Conservation (phyloP, 2,329 filamentous ascomycete species). For the Neopestalotiopsis sp. region DNA sequence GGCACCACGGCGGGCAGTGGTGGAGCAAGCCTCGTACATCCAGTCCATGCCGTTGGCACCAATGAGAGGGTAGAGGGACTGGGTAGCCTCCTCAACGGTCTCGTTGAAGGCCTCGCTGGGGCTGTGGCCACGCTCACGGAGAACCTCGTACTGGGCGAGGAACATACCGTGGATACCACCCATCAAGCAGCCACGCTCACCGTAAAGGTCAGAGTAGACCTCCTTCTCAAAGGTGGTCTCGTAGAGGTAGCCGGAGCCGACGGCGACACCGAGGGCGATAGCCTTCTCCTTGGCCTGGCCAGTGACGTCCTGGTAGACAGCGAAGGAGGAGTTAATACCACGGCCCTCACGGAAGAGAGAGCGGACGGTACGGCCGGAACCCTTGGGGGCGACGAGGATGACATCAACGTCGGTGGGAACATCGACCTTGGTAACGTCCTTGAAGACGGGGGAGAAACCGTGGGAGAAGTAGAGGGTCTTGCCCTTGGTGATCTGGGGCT, state of each 20-base stretch:
- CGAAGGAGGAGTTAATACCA: conserved; percentile 99
- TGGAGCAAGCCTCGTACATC: conserved; percentile 99
- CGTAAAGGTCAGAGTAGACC: conserved; percentile 99
- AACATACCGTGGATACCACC: conserved; percentile 99
- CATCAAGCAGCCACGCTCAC: conserved; percentile 99
- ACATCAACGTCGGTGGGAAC: conserved; percentile 95
- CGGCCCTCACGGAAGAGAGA: conserved; percentile 98
- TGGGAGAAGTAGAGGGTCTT: conserved; percentile 99
- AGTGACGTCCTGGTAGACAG: conserved; percentile 97
- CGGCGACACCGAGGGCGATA: conserved; percentile 92
- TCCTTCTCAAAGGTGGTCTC: conserved; percentile 99
- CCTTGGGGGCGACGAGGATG: conserved; percentile 99
- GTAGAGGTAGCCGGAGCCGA: conserved; percentile 98
- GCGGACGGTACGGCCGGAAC: conserved; percentile 97
- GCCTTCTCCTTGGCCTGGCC: conserved; percentile 99
- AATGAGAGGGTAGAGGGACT: conserved; percentile 97
- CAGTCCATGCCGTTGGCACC: conserved; percentile 99
- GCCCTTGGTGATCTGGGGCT: conserved; percentile 97
- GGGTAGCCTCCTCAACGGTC: conserved; percentile 99
- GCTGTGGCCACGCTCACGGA: conserved; percentile 96
- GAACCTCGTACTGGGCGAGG: conserved; percentile 99
- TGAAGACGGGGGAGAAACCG: conserved; percentile 99
- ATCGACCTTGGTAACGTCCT: conserved; percentile 98
- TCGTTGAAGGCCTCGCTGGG: conserved; percentile 99
- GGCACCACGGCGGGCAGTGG: conserved; percentile 95